Evolutionary conservation across 139 green algal genomes (phyloP).

Genomic region (Picochlorum sp.): DNA sequence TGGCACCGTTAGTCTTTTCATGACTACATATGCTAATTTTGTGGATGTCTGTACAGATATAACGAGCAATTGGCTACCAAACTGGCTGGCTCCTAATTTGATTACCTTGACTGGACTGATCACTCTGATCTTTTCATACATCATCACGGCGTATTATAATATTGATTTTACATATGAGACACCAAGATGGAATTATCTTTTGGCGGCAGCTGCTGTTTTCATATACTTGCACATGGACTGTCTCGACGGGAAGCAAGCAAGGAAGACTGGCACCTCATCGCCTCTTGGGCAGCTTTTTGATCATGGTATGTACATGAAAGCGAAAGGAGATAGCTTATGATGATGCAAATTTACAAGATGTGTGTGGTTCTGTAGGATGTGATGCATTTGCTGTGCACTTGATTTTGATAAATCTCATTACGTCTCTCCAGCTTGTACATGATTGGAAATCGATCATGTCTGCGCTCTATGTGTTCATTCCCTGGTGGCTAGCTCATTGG

Average conservation of each 20-base stretch:
- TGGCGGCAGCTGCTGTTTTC: slow-evolving; percentile 27
- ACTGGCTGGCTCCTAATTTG: slow-evolving; percentile 89
- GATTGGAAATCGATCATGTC: slow-evolving; percentile 18
- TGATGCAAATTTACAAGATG: no score
- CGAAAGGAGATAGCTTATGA: no score
- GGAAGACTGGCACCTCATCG: slow-evolving; percentile 73
- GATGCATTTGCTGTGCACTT: slow-evolving; percentile 77
- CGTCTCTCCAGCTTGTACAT: slow-evolving; percentile 18
- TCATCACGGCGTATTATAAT: slow-evolving; percentile 37
- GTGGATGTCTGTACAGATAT: slow-evolving; percentile 16
- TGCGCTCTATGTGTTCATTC: slow-evolving; percentile 50
- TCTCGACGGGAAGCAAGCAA: slow-evolving; percentile 91
- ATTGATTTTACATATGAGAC: slow-evolving; percentile 50
- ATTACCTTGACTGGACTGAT: slow-evolving; percentile 77
- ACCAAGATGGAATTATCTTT: slow-evolving; percentile 57
- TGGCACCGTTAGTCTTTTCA: neutral
- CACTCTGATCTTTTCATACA: slow-evolving; percentile 50
- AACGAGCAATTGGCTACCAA: slow-evolving; percentile 44
- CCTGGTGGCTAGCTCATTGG: slow-evolving; percentile 79
- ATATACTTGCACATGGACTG: slow-evolving; percentile 83
- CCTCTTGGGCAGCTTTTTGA: slow-evolving; percentile 96
- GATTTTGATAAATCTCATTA: slow-evolving; percentile 47
- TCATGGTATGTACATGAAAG: slow-evolving; percentile 48
- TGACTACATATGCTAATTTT: neutral
- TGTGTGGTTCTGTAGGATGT: slow-evolving; percentile 35